Percentiles rank a stretch among this genome's conserved stretches.
Conservation (phyloP, 1,139 yeast genomes). For the Scheffersomyces cryptocercus region DNA sequence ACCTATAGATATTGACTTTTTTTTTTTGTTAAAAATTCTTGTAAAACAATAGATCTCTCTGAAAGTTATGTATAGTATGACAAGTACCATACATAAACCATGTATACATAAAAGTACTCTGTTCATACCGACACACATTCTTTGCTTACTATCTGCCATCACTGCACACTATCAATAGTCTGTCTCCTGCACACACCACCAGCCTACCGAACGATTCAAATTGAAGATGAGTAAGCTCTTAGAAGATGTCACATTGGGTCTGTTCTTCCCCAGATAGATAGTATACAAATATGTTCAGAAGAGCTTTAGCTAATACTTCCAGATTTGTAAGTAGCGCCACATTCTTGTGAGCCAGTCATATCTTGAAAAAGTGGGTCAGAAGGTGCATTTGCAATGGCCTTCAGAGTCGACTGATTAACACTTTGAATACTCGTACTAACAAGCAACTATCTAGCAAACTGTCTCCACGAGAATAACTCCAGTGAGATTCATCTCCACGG, state of each 20-base stretch:
- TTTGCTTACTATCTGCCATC: too few relatives aligned
- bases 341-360: slow-evolving; percentile 4
- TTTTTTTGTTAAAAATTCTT: too few relatives aligned
- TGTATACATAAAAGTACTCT: too few relatives aligned
- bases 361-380: too few relatives aligned
- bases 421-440: slow-evolving; percentile 1
- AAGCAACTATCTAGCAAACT: slow-evolving; percentile 1
- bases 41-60: too few relatives aligned
- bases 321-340: slow-evolving; percentile 21
- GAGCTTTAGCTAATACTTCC: slow-evolving; percentile 18
- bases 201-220: slow-evolving; percentile 2
- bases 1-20: too few relatives aligned
- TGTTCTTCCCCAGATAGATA: too few relatives aligned
- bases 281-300: slow-evolving; percentile 22
- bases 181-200: slow-evolving; percentile 4
- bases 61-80: too few relatives aligned
- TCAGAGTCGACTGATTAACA: slow-evolving; percentile 6
- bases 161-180: too few relatives aligned
- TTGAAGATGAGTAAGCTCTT: neutral
- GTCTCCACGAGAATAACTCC: slow-evolving; percentile 3
- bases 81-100: too few relatives aligned
- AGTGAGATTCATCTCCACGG: slow-evolving; percentile 67
- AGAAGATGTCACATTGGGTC: too few relatives aligned
- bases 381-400: neutral
- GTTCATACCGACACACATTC: too few relatives aligned